Percentiles rank a stretch among this genome's conserved stretches.
phyloP scores from a whole-genome alignment of 2,329 filamentous ascomycete species.

The Aspergillus pseudotamarii region DNA sequence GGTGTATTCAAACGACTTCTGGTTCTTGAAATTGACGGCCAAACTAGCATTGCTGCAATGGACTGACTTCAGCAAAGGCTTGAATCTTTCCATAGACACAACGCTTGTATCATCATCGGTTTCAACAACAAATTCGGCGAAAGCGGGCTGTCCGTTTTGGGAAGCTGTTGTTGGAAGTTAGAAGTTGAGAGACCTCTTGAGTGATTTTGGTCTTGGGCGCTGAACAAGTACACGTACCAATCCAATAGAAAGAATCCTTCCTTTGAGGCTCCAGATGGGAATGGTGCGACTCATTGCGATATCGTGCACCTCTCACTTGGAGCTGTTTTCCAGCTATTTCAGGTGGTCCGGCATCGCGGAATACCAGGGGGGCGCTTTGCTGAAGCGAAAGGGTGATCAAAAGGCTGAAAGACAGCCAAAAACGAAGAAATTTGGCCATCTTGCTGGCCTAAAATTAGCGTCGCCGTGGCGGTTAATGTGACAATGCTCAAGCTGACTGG shows the following conservation, averaged over 20 bases:
- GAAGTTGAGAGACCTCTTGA: not conserved
- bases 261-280: slow-evolving; percentile 17
- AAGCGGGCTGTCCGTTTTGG: slow-evolving; percentile 17
- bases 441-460: not conserved
- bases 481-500: not conserved
- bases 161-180: slow-evolving; percentile 12
- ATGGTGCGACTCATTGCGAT: slow-evolving; percentile 9
- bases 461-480: not conserved
- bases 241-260: slow-evolving; percentile 24
- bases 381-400: slow-evolving; percentile 17
- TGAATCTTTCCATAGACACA: slow-evolving; percentile 22
- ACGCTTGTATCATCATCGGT: slow-evolving; percentile 20
- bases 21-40: slow-evolving; percentile 17
- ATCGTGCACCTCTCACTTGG: not conserved
- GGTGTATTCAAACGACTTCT: slow-evolving; percentile 15
- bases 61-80: slow-evolving; percentile 16
- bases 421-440: slow-evolving; percentile 19
- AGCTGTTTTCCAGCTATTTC: not conserved
- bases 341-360: slow-evolving; percentile 17
- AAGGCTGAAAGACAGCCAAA: slow-evolving; percentile 19
- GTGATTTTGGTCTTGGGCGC: not conserved
- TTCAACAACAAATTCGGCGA: slow-evolving; percentile 23
- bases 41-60: slow-evolving; percentile 22
- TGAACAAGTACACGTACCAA: slow-evolving; percentile 13
- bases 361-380: slow-evolving; percentile 17